Evolutionary conservation across 306 rosid genomes (phyloP).

Genomic region (Sophora flavescens): DNA sequence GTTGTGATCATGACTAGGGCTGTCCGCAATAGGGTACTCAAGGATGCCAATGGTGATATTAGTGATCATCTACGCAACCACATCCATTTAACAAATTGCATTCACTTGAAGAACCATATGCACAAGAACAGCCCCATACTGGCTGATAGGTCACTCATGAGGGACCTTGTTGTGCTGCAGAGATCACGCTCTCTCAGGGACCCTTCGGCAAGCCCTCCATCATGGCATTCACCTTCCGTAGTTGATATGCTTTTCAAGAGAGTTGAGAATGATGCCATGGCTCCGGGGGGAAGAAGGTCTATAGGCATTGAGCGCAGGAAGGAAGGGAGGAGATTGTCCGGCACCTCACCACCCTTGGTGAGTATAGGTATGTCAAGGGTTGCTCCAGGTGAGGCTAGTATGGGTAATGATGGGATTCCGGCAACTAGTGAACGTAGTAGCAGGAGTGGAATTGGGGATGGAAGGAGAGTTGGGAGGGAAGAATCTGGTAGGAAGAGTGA

Average conservation of each 20-base stretch:
- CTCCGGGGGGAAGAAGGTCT: constrained; percentile 83
- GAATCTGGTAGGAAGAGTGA: constrained; percentile 75
- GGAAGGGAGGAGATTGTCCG: constrained; percentile 70
- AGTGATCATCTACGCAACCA: constrained; percentile 97
- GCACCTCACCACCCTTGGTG: constrained; percentile 74
- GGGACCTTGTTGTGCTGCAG: constrained; percentile 92
- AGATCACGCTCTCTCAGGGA: constrained; percentile 92
- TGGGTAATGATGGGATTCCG: constrained; percentile 54
- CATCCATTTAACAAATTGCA: constrained; percentile 96
- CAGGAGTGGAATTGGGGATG: constrained; percentile 69
- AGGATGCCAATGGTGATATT: constrained; percentile 97
- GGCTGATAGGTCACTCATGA: constrained; percentile 88
- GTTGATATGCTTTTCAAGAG: constrained; percentile 73
- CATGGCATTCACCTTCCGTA: constrained; percentile 92
- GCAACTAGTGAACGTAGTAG: constrained; percentile 66
- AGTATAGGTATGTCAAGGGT: constrained; percentile 73
- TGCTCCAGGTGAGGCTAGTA: constrained; percentile 70
- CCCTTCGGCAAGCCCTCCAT: constrained; percentile 98
- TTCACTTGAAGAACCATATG: constrained; percentile 99
- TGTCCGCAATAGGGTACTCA: constrained; percentile 85
- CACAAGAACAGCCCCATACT: constrained; percentile 95
- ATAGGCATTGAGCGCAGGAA: constrained; percentile 72
- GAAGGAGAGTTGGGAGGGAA: constrained; percentile 76
- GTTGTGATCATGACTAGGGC: constrained; percentile 94
- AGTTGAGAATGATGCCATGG: constrained; percentile 64